These are phyloP conservation scores for Chlorella sp. DNA, from an alignment of 139 green algal genomes.

Conservation along the genomic window DNA sequence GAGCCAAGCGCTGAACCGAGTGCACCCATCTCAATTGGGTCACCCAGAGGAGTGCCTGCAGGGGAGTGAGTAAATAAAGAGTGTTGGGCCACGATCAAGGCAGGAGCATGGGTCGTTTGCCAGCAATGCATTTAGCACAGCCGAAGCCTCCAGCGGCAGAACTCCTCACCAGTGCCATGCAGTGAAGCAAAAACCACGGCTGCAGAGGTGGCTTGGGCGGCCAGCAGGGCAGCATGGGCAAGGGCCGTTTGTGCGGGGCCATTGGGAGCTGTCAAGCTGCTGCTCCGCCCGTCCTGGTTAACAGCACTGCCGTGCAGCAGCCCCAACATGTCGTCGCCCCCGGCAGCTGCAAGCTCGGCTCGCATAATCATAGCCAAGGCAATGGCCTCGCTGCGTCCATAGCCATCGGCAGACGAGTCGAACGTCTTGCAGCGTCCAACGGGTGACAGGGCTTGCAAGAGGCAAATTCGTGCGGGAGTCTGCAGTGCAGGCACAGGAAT, in stretches of 20 bases:
- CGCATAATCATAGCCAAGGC: constrained; percentile 2
- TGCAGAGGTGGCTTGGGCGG: neutral
- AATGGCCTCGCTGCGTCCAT: constrained; percentile 63
- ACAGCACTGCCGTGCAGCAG: constrained; percentile 71
- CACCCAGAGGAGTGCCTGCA: constrained; percentile 49
- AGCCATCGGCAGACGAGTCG: constrained; percentile 68
- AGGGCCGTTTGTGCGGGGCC: constrained; percentile 76
- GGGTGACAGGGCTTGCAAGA: constrained; percentile 41
- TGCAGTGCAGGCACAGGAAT: constrained; percentile 35
- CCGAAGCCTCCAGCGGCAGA: neutral
- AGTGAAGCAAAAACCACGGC: constrained; percentile 27
- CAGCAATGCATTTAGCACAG: neutral
- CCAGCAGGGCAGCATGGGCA: constrained; percentile 54
- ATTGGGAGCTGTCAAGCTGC: constrained; percentile 84
- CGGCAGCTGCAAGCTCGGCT: neutral
- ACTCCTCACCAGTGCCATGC: constrained; percentile 58
- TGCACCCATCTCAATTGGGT: constrained; percentile 57
- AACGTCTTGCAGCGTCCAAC: constrained; percentile 70
- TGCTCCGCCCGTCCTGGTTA: constrained; percentile 91
- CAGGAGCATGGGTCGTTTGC: neutral
- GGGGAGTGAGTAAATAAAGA: neutral
- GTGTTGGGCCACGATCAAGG: neutral
- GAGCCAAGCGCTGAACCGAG: neutral
- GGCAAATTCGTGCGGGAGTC: constrained; percentile 30
- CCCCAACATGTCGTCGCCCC: constrained; percentile 14